These are phyloP conservation scores for Fusarium metavorans DNA, from an alignment of 2,329 filamentous ascomycete species.

Conservation along the genomic window DNA sequence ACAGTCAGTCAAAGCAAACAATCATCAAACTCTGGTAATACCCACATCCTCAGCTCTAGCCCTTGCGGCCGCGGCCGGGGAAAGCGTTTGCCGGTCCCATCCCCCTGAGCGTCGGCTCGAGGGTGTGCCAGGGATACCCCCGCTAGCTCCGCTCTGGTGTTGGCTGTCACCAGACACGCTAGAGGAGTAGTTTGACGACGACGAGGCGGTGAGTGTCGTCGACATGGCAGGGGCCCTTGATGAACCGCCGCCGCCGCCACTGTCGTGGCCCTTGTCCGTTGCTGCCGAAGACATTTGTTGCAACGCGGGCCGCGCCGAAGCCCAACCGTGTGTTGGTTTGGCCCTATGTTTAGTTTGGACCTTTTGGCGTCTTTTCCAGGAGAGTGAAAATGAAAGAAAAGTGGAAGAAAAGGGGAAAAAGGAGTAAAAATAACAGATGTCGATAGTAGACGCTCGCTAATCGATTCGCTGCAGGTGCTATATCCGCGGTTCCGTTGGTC, in stretches of 20 bases:
- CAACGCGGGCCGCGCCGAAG: conserved; percentile 35
- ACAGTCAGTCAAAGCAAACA: conserved; percentile 18
- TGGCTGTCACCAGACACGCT: conserved; percentile 37
- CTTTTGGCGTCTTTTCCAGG: neutral
- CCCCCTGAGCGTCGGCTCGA: conserved; percentile 36
- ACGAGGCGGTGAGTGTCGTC: conserved; percentile 37
- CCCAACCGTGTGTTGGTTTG: conserved; percentile 16
- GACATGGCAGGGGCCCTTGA: conserved; percentile 18
- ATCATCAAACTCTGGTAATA: neutral
- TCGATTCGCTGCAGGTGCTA: conserved; percentile 8
- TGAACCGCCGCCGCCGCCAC: conserved; percentile 1
- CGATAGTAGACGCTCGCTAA: neutral
- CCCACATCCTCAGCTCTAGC: conserved; percentile 30
- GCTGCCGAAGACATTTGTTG: conserved; percentile 24
- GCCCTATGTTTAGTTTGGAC: conserved; percentile 22
- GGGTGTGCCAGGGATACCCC: conserved; percentile 38
- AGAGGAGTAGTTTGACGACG: conserved; percentile 36
- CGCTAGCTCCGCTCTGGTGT: conserved; percentile 18
- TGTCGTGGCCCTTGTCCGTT: conserved; percentile 20
- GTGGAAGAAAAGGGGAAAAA: neutral
- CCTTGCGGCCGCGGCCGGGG: conserved; percentile 34
- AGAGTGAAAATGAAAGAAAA: neutral
- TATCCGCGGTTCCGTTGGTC: conserved; percentile 3
- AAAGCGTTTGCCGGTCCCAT: conserved; percentile 41
- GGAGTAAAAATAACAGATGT: neutral